Percentiles rank a stretch among this genome's conserved stretches.
These are phyloP conservation scores for Spencermartinsiella ligniputridi DNA, from an alignment of 1,139 yeast species.

Conservation along the genomic window DNA sequence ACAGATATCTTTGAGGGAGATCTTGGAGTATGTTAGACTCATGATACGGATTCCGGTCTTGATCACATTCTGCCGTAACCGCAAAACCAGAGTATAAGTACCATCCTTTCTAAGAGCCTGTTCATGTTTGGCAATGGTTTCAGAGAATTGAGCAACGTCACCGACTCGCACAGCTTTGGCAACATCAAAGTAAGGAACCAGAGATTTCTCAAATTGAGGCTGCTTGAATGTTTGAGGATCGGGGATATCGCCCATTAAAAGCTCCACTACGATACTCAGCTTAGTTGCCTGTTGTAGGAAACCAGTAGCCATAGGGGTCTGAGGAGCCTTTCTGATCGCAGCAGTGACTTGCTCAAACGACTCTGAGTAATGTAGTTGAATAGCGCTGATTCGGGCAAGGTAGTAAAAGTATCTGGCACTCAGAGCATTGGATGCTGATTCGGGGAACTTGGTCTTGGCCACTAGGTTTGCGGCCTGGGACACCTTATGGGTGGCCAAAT, in stretches of 20 bases:
- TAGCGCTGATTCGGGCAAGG: slow-evolving; percentile 81
- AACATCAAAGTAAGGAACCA: slow-evolving; percentile 79
- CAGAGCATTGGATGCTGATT: slow-evolving; percentile 77
- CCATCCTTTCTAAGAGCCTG: slow-evolving; percentile 66
- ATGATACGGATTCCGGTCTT: slow-evolving; percentile 96
- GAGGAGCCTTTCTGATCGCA: slow-evolving; percentile 97
- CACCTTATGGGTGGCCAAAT: slow-evolving; percentile 72
- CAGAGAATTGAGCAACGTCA: slow-evolving; percentile 75
- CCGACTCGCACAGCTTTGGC: slow-evolving; percentile 92
- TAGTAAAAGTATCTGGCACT: slow-evolving; percentile 91
- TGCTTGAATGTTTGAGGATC: slow-evolving; percentile 78
- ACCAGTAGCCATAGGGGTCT: slow-evolving; percentile 77
- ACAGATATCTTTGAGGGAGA: slow-evolving; percentile 86
- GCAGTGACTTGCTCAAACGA: slow-evolving; percentile 89
- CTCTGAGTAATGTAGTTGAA: slow-evolving; percentile 86
- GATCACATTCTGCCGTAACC: slow-evolving; percentile 94
- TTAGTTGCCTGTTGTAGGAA: slow-evolving; percentile 89
- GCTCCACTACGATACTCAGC: slow-evolving; percentile 80
- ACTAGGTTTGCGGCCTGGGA: slow-evolving; percentile 86
- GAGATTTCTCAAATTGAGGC: slow-evolving; percentile 50
- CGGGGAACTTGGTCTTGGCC: slow-evolving; percentile 85
- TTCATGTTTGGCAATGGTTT: slow-evolving; percentile 65
- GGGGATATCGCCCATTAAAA: slow-evolving; percentile 97
- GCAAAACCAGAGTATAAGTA: slow-evolving; percentile 75
- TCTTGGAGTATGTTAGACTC: slow-evolving; percentile 84